Conservation (phyloP, 164 flowering plant species). For the Vitis cinerea region DNA sequence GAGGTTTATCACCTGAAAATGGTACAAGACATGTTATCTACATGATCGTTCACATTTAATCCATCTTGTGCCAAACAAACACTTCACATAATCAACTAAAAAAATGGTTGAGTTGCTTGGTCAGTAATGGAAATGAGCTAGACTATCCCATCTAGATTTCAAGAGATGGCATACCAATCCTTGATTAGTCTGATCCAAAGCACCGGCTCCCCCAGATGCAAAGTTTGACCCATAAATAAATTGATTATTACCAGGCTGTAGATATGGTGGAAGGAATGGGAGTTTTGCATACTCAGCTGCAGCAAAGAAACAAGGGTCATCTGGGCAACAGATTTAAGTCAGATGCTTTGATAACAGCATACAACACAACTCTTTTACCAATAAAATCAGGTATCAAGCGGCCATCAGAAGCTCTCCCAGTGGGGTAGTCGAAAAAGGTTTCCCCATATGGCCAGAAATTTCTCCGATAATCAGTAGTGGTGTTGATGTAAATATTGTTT, state of each 20-base stretch:
- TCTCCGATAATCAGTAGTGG: not conserved
- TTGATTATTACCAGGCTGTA: conserved; percentile 20
- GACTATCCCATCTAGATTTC: not conserved
- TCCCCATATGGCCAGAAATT: conserved; percentile 24
- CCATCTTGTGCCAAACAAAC: too few relatives aligned
- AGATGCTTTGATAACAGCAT: not conserved
- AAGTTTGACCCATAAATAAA: conserved; percentile 37
- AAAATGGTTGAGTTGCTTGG: too few relatives aligned
- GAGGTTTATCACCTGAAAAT: conserved; percentile 17
- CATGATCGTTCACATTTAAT: too few relatives aligned
- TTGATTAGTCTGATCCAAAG: conserved; percentile 26
- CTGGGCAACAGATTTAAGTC: not conserved
- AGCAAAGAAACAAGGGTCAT: not conserved
- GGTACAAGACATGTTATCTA: too few relatives aligned
- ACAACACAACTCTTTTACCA: conserved; percentile 7
- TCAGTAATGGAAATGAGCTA: too few relatives aligned
- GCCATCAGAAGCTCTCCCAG: conserved; percentile 29
- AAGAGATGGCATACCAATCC: conserved; percentile 15
- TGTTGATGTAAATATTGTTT: conserved; percentile 20
- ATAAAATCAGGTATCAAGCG: conserved; percentile 26
- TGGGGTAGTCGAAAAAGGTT: conserved; percentile 22
- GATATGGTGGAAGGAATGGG: conserved; percentile 37
- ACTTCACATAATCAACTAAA: too few relatives aligned
- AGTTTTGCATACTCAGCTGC: conserved; percentile 32
- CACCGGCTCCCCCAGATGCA: conserved; percentile 52